phyloP scores from a whole-genome alignment of 1,139 yeast species.

The Arxiozyma telluris region DNA sequence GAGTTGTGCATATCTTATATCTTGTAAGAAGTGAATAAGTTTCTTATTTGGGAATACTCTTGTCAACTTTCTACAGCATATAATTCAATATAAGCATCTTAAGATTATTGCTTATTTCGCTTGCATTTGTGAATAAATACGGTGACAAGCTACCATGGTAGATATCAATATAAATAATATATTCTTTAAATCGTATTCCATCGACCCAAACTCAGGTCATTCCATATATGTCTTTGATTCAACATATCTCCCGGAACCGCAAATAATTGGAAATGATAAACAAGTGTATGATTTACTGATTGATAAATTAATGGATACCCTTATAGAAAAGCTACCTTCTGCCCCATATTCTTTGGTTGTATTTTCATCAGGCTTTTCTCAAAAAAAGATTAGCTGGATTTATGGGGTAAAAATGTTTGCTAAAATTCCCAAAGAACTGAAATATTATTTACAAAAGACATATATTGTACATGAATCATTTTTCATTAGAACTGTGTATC shows the following conservation, averaged over 20 bases:
- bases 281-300: constrained; percentile 35
- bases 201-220: constrained; percentile 51
- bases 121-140: background rate
- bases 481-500: constrained; percentile 75
- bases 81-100: no score
- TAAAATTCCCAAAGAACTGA: constrained; percentile 50
- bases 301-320: constrained; percentile 33
- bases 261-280: constrained; percentile 28
- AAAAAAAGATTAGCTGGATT: constrained; percentile 53
- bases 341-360: constrained; percentile 56
- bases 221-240: constrained; percentile 72
- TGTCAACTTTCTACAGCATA: background rate
- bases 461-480: constrained; percentile 88
- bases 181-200: constrained; percentile 49
- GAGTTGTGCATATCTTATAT: no score
- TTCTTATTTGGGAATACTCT: no score
- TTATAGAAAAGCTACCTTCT: constrained; percentile 39
- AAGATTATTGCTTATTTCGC: background rate
- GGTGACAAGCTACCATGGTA: constrained; percentile 12
- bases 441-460: constrained; percentile 49
- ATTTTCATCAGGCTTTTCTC: constrained; percentile 67
- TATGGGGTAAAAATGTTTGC: constrained; percentile 74
- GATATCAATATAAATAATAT: constrained; percentile 38
- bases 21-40: no score
- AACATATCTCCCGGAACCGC: constrained; percentile 54